Conservation (phyloP, 306 rosid species). For the Medicago ruthenica region DNA sequence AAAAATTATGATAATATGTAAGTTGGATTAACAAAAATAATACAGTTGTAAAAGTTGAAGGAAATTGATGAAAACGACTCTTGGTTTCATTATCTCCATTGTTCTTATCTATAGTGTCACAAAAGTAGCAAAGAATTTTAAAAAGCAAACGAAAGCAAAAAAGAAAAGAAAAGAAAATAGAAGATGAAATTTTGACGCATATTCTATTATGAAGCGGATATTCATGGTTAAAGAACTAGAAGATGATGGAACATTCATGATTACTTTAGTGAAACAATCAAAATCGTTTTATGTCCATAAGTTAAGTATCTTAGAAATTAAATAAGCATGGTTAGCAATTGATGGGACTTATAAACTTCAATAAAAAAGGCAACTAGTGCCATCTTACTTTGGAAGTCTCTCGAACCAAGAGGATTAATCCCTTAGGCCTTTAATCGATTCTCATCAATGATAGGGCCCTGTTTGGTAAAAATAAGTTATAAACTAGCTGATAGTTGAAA, state of each 20-base stretch:
- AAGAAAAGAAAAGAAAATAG: neutral
- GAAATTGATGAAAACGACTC: slow-evolving; percentile 24
- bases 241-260: slow-evolving; percentile 31
- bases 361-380: neutral
- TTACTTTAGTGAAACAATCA: neutral
- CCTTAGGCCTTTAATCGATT: no score
- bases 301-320: slow-evolving; percentile 8
- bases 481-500: no score
- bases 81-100: neutral
- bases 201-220: slow-evolving; percentile 41
- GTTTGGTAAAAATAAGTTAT: no score
- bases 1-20: neutral
- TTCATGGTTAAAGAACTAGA: slow-evolving; percentile 28
- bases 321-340: slow-evolving; percentile 25
- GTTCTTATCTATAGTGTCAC: neutral
- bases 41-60: neutral
- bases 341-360: neutral
- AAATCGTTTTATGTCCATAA: neutral
- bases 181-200: slow-evolving; percentile 36
- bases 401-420: neutral
- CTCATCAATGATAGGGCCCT: no score
- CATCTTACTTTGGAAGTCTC: slow-evolving; percentile 1
- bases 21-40: neutral
- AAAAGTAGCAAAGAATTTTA: neutral
- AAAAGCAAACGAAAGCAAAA: neutral